Conservation (phyloP, 2,329 filamentous ascomycete genomes). For the Fusarium tjaetaba region DNA sequence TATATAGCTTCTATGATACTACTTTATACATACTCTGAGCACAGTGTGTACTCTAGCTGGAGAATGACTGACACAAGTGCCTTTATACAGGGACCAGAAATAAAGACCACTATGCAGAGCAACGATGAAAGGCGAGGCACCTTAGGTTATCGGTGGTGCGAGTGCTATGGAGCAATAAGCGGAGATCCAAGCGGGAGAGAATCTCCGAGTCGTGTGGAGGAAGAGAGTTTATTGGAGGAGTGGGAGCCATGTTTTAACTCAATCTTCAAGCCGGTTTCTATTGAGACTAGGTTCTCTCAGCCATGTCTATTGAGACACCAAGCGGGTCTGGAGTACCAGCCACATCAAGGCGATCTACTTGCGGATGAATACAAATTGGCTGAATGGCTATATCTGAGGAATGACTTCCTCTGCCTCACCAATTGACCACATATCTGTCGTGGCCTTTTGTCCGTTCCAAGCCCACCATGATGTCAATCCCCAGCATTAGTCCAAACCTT, state of each 20-base stretch:
- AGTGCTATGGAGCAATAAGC: background rate
- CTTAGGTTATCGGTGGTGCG: background rate
- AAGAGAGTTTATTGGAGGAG: background rate
- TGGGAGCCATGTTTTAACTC: background rate
- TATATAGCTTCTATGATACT: background rate
- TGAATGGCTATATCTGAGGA: background rate
- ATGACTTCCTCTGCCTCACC: too few relatives aligned
- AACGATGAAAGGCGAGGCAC: background rate
- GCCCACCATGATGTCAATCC: slow-evolving; percentile 13
- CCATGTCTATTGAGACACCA: too few relatives aligned
- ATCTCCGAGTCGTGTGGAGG: too few relatives aligned
- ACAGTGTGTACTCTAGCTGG: background rate
- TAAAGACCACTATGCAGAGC: background rate
- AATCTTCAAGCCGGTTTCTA: too few relatives aligned
- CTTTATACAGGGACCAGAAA: background rate
- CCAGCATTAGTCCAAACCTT: background rate
- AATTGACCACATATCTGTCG: background rate
- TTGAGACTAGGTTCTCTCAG: too few relatives aligned
- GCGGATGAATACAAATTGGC: background rate
- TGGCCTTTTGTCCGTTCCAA: background rate
- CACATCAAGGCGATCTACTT: accelerated
- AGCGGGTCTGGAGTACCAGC: too few relatives aligned
- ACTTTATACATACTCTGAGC: background rate
- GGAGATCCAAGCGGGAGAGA: accelerated
- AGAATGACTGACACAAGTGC: background rate